Evolutionary conservation across 1,139 yeast genomes (phyloP), one percentile per base, ranked within the genome.

Genomic region (Candida dubliniensis): DNA sequence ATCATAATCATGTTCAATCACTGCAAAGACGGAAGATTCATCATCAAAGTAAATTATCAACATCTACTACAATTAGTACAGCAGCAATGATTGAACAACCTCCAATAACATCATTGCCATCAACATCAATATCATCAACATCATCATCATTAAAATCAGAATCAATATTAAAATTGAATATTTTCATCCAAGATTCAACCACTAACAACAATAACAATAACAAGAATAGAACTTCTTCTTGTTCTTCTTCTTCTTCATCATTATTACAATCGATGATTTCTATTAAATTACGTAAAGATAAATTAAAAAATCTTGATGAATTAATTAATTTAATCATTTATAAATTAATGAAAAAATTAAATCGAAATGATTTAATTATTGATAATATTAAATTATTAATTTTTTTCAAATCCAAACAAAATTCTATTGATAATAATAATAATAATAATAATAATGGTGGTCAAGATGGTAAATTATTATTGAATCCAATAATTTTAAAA

Each of bases 271-370:
- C 42, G 2, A 30, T 25, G 12, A 39, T 60, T 10, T 55, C 60
- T 0, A 44, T 67, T 10, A 57, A 59, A 45, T 50, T 67, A 39
- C 55, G 62, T 15, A 67, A 66, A 45, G 67, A 63, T 41, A 57
- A 54, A 45, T 54, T 67, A 25, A 43, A 46, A 11, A 54, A 52
- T 41, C 42, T 65, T 34, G 47, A 59, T 38, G 69, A 67, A 43
- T 55, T 68, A 31, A 51, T 58, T 30, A 56, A 63, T 38, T 60
- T 63, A 10, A 55, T 67, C 12, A 43, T 57, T 30, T 53, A 49
- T 45, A 55, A 58, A 40, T 47, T 63, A 5, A 47, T 62, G 45
- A 49, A 54, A 25, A 49, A 52, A 36, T 47, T 45, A 31, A 18
- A 18, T 18, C 23, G 23, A 4, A 55, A 51, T 27, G 52, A 56